Evolutionary conservation across 1,284 basidiomycete species (phyloP).

Genomic region (Trametes versicolor): DNA sequence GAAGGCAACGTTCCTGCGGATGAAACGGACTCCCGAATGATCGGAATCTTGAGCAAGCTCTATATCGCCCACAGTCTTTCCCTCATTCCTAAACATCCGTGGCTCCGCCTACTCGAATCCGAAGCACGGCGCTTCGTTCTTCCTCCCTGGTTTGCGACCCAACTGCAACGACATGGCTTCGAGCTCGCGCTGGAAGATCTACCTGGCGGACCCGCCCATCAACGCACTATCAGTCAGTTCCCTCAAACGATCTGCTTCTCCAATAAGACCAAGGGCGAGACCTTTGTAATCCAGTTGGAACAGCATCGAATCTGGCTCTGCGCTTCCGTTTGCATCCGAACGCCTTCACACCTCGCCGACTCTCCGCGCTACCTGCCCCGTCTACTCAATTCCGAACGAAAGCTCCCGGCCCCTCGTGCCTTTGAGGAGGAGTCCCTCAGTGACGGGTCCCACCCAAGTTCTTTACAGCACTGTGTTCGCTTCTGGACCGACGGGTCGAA

Average conservation of each 20-base stretch:
- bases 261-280: neutral
- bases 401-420: neutral
- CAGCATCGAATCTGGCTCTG: conserved; percentile 1
- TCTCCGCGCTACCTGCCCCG: neutral
- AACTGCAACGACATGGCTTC: neutral
- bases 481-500: neutral
- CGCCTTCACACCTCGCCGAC: neutral
- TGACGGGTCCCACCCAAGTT: neutral
- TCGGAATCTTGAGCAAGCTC: neutral
- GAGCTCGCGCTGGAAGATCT: neutral
- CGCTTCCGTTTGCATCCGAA: conserved; percentile 2
- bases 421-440: conserved; percentile 1
- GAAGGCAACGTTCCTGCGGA: no score
- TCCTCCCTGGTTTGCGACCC: neutral
- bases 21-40: no score
- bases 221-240: no score
- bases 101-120: neutral
- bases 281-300: neutral
- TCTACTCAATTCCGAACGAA: neutral
- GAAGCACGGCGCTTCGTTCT: neutral
- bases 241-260: neutral
- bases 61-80: neutral
- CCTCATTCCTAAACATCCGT: neutral
- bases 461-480: conserved; percentile 2
- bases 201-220: no score